A percentile compares a stretch with the other conserved stretches of the same genome.
Conservation (phyloP, 139 green algal species). For the Desmodesmus armatus region DNA sequence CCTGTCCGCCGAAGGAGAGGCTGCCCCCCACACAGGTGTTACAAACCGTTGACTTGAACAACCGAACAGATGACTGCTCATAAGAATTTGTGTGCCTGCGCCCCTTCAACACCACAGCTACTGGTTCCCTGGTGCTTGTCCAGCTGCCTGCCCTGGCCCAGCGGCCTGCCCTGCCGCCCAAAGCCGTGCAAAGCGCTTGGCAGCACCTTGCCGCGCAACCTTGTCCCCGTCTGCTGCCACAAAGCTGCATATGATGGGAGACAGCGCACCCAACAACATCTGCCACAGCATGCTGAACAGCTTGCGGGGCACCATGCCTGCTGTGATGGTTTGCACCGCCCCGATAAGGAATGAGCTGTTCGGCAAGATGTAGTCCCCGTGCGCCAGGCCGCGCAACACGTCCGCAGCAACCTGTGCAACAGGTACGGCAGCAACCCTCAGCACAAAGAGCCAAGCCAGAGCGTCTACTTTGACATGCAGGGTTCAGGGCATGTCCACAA, state of each 20-base stretch:
- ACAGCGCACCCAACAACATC: conserved; percentile 17
- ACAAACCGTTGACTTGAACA: no score
- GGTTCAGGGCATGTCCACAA: no score
- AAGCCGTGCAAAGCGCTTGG: conserved; percentile 26
- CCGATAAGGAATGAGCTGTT: conserved; percentile 65
- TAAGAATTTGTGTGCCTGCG: no score
- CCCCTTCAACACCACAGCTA: no score
- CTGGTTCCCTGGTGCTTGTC: no score
- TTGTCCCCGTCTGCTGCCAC: conserved; percentile 28
- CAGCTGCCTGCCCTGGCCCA: neutral
- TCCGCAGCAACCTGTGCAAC: conserved; percentile 61
- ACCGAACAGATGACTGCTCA: no score
- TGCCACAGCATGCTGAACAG: conserved; percentile 43
- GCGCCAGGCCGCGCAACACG: conserved; percentile 62
- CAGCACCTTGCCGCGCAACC: conserved; percentile 15
- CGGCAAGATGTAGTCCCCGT: conserved; percentile 69
- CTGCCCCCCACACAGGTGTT: no score
- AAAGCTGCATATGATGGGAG: conserved; percentile 27
- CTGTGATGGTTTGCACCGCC: conserved; percentile 48
- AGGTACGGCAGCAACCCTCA: no score
- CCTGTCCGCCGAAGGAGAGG: no score
- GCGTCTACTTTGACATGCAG: no score
- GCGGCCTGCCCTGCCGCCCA: conserved; percentile 36
- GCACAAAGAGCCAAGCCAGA: no score
- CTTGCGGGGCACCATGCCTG: conserved; percentile 47